Evolutionary conservation across 108 stramenopile species (phyloP).

Genomic region (Poteriospumella lacustris): DNA sequence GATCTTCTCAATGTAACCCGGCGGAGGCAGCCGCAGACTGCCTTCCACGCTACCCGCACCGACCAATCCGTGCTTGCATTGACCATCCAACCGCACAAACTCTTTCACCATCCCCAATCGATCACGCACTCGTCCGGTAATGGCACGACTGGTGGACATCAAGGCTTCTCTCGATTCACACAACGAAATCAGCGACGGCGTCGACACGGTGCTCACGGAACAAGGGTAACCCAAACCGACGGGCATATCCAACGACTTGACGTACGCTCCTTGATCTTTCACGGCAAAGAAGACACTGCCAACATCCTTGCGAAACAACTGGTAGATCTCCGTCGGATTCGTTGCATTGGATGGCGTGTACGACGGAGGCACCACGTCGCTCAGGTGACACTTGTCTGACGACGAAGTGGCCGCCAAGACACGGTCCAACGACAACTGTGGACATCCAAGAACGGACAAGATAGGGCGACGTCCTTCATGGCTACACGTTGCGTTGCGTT

Average conservation of each 20-base stretch:
- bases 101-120: slow-evolving; percentile 30
- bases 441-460: slow-evolving; percentile 70
- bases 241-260: slow-evolving; percentile 39
- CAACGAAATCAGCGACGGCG: slow-evolving; percentile 2
- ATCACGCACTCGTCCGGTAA: slow-evolving; percentile 29
- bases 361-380: no score
- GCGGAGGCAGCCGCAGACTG: slow-evolving; percentile 53
- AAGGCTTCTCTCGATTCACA: slow-evolving; percentile 40
- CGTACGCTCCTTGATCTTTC: slow-evolving; percentile 64
- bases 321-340: no score
- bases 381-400: no score
- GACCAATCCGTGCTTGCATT: slow-evolving; percentile 72
- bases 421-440: slow-evolving; percentile 55
- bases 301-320: no score
- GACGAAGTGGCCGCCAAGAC: no score
- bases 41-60: slow-evolving; percentile 53
- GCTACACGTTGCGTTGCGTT: neutral
- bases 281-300: slow-evolving; percentile 71
- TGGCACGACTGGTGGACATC: slow-evolving; percentile 28
- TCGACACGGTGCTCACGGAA: neutral
- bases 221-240: slow-evolving; percentile 4
- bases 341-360: no score
- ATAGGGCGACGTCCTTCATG: slow-evolving; percentile 56
- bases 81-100: slow-evolving; percentile 61
- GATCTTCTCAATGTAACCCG: slow-evolving; percentile 68